These are phyloP conservation scores for Omphalea diandra DNA, from an alignment of 441 rosid genomes.

Conservation along the genomic window DNA sequence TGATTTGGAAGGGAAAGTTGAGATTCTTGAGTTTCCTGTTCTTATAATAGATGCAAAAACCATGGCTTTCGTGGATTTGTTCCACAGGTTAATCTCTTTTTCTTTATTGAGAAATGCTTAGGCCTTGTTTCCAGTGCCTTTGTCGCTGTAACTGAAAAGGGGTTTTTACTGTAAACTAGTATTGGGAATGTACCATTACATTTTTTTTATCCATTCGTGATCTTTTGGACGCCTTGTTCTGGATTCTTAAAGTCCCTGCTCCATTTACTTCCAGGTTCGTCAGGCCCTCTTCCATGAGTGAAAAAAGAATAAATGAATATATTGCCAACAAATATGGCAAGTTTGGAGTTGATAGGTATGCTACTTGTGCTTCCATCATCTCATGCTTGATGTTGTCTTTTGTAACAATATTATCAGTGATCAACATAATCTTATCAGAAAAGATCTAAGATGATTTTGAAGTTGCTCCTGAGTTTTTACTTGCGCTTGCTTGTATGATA, in stretches of 20 bases:
- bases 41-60: conserved; percentile 69
- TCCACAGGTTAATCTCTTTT: conserved; percentile 67
- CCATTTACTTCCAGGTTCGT: conserved; percentile 62
- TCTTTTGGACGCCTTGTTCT: background rate
- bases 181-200: background rate
- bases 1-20: conserved; percentile 91
- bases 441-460: background rate
- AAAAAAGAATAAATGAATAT: conserved; percentile 65
- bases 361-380: conserved; percentile 9
- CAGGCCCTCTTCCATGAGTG: conserved; percentile 77
- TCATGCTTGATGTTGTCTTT: background rate
- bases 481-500: background rate
- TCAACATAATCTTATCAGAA: background rate
- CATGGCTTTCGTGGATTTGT: conserved; percentile 60
- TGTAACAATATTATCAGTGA: background rate
- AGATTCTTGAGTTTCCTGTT: conserved; percentile 92
- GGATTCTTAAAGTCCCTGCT: conserved; percentile 14
- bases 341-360: conserved; percentile 89
- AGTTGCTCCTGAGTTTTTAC: background rate
- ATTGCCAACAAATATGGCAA: conserved; percentile 86
- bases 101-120: conserved; percentile 6
- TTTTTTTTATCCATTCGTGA: background rate
- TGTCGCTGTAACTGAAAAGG: background rate
- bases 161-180: background rate
- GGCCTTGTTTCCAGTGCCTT: conserved; percentile 1